phyloP scores from a whole-genome alignment of 2,329 filamentous ascomycete species.

The Calonectria hongkongensis region DNA sequence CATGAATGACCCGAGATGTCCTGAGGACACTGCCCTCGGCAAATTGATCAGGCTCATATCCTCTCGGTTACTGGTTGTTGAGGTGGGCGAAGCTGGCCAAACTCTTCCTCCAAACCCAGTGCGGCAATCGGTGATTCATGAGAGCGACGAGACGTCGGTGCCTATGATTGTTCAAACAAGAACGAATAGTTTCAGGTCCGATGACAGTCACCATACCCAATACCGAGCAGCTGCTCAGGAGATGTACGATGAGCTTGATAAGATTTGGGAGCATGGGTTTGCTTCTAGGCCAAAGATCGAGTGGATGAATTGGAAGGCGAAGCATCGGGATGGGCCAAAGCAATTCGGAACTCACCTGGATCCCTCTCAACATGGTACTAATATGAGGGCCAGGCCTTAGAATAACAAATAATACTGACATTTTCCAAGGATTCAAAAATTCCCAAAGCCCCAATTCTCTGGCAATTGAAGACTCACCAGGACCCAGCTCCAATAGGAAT shows the following conservation, averaged over 20 bases:
- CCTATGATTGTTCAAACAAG: neutral
- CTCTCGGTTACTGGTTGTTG: neutral
- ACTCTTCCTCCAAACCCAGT: too few relatives aligned
- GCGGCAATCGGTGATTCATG: neutral
- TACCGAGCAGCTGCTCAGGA: slow-evolving; percentile 1
- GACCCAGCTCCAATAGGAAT: neutral
- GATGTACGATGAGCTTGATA: neutral
- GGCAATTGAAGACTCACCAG: neutral
- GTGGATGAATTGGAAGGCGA: slow-evolving; percentile 22
- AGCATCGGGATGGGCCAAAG: neutral
- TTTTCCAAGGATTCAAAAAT: slow-evolving; percentile 1
- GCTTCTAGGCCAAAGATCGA: neutral
- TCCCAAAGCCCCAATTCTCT: neutral
- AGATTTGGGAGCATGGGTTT: neutral
- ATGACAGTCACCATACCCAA: too few relatives aligned
- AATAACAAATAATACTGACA: slow-evolving; percentile 26
- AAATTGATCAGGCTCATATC: neutral
- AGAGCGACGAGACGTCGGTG: neutral
- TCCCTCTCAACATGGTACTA: slow-evolving; percentile 16
- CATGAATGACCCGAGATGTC: neutral
- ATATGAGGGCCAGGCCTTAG: slow-evolving; percentile 7
- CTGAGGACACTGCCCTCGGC: neutral
- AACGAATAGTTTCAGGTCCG: neutral
- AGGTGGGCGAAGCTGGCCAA: neutral
- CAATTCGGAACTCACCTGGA: neutral